Evolutionary conservation across 257 asterid species (phyloP).

Genomic region (Cinchona pubescens): DNA sequence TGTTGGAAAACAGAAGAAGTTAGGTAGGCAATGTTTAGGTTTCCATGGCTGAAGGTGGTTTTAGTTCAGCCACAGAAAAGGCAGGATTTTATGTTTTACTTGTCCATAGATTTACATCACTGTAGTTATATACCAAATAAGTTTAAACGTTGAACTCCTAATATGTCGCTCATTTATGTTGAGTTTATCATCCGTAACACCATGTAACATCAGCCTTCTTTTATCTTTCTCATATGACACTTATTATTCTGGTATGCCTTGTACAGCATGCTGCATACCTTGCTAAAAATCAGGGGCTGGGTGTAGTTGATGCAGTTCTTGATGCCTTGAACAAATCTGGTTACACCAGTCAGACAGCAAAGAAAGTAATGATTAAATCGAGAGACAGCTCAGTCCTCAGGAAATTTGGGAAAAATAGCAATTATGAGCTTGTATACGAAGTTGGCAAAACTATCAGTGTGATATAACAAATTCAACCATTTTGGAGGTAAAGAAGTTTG

Average conservation of each 20-base stretch:
- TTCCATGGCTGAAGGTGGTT: too few relatives aligned
- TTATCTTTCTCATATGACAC: background rate
- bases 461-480: slow-evolving; percentile 62
- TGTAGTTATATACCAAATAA: background rate
- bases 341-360: slow-evolving; percentile 42
- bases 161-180: background rate
- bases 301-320: slow-evolving; percentile 57
- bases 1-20: too few relatives aligned
- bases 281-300: slow-evolving; percentile 63
- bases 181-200: background rate
- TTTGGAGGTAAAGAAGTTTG: slow-evolving; percentile 51
- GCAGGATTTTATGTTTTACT: too few relatives aligned
- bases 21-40: too few relatives aligned
- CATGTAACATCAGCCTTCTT: too few relatives aligned
- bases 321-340: slow-evolving; percentile 52
- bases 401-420: slow-evolving; percentile 40
- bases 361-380: slow-evolving; percentile 63
- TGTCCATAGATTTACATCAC: background rate
- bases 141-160: too few relatives aligned
- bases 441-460: slow-evolving; percentile 47
- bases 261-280: slow-evolving; percentile 77
- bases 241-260: slow-evolving; percentile 15
- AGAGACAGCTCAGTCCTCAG: slow-evolving; percentile 59
- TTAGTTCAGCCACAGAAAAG: too few relatives aligned
- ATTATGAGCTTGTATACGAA: slow-evolving; percentile 65